Base-by-base conservation (phyloP, 306 rosid genomes). In the Prosopis cineraria region DNA sequence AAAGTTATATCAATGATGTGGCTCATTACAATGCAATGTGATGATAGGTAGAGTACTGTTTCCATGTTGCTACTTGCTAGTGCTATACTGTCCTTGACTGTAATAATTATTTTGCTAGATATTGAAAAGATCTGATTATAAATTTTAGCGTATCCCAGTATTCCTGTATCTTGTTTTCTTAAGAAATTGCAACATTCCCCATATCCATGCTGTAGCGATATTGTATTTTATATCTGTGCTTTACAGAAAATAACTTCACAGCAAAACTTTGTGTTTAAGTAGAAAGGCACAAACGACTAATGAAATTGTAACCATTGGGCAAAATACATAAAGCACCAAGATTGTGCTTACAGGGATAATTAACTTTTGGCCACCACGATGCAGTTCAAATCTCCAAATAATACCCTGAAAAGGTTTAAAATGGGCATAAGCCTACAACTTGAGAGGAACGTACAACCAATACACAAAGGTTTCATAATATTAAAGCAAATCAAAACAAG, bases 301-400 rank as follows among this genome's bases (percentile, higher is more conserved):
- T 27, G 39, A 33, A 55, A 30, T 58, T 12, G 50, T 30, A 52
- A 68, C 20, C 45, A 39, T 69, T 22, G 67, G 71, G 68, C 27
- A 56, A 55, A 75, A 72, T 64, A 74, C 6, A 70, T 67, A 79
- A 82, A 69, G 33, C 73, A 75, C 37, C 48, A 65, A 76, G 79
- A 81, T 10, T 73, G 37, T 78, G 39, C 93, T 88, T 88, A 90
- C 99, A 24, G 98, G 99, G 83, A 91, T 31, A 73, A 93, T 80
- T 75, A 96, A 81, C 90, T 93, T 96, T 80, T 96, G 99, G 48
- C 96, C 97, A 48, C 97, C 96, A 0, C 99, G 97, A 74, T 85
- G 88, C 88, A 93, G 82, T 82, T 96, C 96, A 67, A 96, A 79
- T 83, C 83, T 96, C 99, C 97, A 93, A 82, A 69, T 86, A 80